Percentiles rank a stretch among this genome's conserved stretches.
phyloP scores from a whole-genome alignment of 2,329 filamentous ascomycete species.

The Monilinia fructicola region DNA sequence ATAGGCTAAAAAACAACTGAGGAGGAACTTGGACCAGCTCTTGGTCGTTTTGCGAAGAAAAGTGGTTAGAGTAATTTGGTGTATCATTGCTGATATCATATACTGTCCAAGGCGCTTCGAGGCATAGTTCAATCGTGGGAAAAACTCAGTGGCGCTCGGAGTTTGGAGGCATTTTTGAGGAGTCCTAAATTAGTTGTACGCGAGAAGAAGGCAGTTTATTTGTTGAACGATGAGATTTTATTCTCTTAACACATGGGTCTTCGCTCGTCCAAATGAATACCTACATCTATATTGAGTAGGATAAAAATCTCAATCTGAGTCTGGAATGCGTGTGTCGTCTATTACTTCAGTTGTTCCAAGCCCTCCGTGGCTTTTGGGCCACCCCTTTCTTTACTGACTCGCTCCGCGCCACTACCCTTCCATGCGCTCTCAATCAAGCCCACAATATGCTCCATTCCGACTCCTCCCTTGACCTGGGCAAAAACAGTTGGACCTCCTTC shows the following conservation, averaged over 20 bases:
- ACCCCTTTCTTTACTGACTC: conserved; percentile 53
- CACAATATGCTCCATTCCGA: conserved; percentile 82
- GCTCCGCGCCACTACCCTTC: conserved; percentile 82
- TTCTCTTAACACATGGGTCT: background rate
- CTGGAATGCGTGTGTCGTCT: background rate
- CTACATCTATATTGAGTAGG: background rate
- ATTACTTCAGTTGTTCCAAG: conserved; percentile 47
- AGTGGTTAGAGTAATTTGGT: conserved; percentile 36
- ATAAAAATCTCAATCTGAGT: background rate
- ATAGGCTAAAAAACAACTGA: conserved; percentile 66
- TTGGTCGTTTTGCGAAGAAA: conserved; percentile 81
- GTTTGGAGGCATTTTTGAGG: conserved; percentile 15
- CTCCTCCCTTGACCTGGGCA: conserved; percentile 91
- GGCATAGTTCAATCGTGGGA: conserved; percentile 8
- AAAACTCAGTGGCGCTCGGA: conserved; percentile 14
- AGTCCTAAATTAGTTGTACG: background rate
- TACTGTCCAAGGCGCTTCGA: conserved; percentile 14
- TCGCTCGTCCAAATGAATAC: background rate
- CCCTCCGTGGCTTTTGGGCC: conserved; percentile 59
- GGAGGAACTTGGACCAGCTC: conserved; percentile 77
- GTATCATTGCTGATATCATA: conserved; percentile 7
- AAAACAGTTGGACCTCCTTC: conserved; percentile 96
- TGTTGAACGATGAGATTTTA: conserved; percentile 8
- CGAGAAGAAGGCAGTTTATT: background rate
- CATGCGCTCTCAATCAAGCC: conserved; percentile 87